Evolutionary conservation across 352 stramenopile genomes (phyloP).

Genomic region (Phytophthora sansomeana): DNA sequence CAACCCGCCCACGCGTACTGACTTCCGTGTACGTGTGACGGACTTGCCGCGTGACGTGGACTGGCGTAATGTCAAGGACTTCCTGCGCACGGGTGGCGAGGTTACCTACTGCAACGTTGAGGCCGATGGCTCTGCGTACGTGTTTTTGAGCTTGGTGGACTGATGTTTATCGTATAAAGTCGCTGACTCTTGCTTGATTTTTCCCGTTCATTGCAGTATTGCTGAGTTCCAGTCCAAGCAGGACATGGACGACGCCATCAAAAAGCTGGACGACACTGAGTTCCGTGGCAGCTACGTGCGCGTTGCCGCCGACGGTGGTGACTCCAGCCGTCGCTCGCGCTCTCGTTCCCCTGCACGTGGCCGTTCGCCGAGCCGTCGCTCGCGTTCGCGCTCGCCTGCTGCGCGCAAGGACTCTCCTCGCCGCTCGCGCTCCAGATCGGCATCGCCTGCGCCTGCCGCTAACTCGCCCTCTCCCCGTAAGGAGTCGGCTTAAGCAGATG

Average conservation of each 20-base stretch:
- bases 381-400: conserved; percentile 73
- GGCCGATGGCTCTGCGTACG: conserved; percentile 83
- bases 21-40: conserved; percentile 81
- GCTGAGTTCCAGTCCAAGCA: conserved; percentile 85
- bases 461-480: conserved; percentile 68
- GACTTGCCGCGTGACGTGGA: conserved; percentile 81
- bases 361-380: conserved; percentile 65
- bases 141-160: conserved; percentile 9
- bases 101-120: conserved; percentile 90
- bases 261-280: conserved; percentile 90
- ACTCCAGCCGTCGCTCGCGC: conserved; percentile 53
- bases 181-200: background rate
- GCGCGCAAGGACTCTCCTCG: conserved; percentile 71
- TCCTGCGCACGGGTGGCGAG: conserved; percentile 82
- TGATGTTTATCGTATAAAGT: background rate
- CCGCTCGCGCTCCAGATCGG: conserved; percentile 71
- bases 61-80: conserved; percentile 91
- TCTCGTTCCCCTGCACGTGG: conserved; percentile 69
- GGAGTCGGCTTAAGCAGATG: conserved; percentile 70
- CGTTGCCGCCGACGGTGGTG: conserved; percentile 54
- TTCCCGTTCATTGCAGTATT: conserved; percentile 48
- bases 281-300: conserved; percentile 88
- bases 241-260: conserved; percentile 86
- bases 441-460: conserved; percentile 55
- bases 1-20: conserved; percentile 77